Conservation (phyloP, 1,284 basidiomycete genomes). For the Gymnopus androsaceus region DNA sequence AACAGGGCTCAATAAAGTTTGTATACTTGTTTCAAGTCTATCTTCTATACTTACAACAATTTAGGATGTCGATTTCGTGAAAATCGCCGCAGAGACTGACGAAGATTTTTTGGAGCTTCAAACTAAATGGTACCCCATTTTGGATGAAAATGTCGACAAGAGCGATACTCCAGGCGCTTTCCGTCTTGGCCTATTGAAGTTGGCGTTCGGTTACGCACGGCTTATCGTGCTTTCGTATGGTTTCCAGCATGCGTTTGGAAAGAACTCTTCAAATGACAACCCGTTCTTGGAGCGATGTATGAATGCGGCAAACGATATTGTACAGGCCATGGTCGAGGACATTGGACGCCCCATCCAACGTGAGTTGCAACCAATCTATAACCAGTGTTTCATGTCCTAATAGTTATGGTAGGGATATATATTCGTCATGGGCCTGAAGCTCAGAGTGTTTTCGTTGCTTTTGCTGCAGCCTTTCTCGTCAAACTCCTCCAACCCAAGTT, state of each 20-base stretch:
- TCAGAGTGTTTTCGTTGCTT: slow-evolving; percentile 83
- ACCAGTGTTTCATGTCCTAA: slow-evolving; percentile 9
- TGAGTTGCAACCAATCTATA: slow-evolving; percentile 33
- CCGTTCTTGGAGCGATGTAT: slow-evolving; percentile 67
- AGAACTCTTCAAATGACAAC: slow-evolving; percentile 55
- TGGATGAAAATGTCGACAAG: slow-evolving; percentile 49
- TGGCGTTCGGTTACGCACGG: slow-evolving; percentile 70
- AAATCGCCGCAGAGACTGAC: slow-evolving; percentile 65
- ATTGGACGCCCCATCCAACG: slow-evolving; percentile 57
- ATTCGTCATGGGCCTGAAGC: slow-evolving; percentile 80
- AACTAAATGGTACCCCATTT: slow-evolving; percentile 52
- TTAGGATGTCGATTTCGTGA: slow-evolving; percentile 63
- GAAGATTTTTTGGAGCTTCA: slow-evolving; percentile 58
- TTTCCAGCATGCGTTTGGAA: slow-evolving; percentile 73
- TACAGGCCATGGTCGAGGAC: slow-evolving; percentile 63
- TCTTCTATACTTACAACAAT: neutral
- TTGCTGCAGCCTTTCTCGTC: slow-evolving; percentile 79
- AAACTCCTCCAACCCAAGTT: slow-evolving; percentile 80
- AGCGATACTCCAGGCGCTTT: slow-evolving; percentile 55
- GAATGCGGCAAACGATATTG: slow-evolving; percentile 62
- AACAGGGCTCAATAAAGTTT: slow-evolving; percentile 62
- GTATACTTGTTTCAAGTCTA: slow-evolving; percentile 10
- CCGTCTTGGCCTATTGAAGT: slow-evolving; percentile 61
- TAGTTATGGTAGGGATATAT: slow-evolving; percentile 46
- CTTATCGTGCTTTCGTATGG: slow-evolving; percentile 72